Base-by-base conservation (phyloP, 1,284 basidiomycete genomes). In the Ustilago cynodontis region DNA sequence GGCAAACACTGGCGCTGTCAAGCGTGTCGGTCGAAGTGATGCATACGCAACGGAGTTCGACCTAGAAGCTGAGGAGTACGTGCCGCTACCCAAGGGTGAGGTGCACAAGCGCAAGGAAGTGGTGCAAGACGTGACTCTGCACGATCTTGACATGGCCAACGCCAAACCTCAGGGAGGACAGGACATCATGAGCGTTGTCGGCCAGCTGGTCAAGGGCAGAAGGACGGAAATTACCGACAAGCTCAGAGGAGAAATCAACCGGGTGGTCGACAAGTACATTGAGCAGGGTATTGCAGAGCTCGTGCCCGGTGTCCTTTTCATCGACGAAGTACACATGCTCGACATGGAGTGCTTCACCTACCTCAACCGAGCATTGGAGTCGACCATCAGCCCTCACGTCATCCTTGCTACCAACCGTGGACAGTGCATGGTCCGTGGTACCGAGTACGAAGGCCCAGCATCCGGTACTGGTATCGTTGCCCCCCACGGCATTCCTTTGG, bases 271-370 rank as follows among this genome's bases (percentile, higher is more conserved):
- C 87, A 90, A 92, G 53, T 99, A 99, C 86, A 96, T 99, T 43
- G 95, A 98, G 85, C 95, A 98, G 86, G 96, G 96, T 33, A 94
- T 98, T 2, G 96, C 97, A 22, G 96, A 99, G 87, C 91, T 99
- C 33, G 93, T 99, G 1, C 96, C 96, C 10, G 96, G 96, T 16
- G 96, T 99, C 1, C 91, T 99, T 10, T 99, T 99, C 87, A 97
- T 99, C 79, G 97, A 99, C 86, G 97, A 99, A 90, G 95, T 98
- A 22, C 96, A 99, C 88, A 98, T 98, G 96, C 91, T 99, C 77
- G 96, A 99, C 87, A 95, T 98, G 85, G 97, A 99, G 87, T 98
- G 95, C 87, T 99, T 98, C 88, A 98, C 96, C 9, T 99, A 97
- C 88, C 90, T 99, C 57, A 99, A 99, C 87, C 92, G 95, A 14